Base-by-base conservation (phyloP, 495 filamentous ascomycete species). In the Aspergillus nanangensis region DNA sequence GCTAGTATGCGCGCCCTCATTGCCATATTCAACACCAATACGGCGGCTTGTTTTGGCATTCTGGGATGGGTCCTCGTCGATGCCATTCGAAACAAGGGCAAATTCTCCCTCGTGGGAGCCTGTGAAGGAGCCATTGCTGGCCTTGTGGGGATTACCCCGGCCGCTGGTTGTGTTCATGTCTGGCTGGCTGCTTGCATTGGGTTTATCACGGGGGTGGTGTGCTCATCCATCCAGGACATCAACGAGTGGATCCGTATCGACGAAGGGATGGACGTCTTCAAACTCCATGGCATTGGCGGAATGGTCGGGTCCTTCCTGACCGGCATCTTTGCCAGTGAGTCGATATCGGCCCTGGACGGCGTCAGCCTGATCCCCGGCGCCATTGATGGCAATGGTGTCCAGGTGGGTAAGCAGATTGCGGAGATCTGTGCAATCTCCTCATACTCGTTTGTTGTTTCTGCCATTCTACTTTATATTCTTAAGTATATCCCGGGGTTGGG, bases 41-140 rank as follows among this genome's bases (percentile, higher is more conserved):
- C 75, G 7, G 78, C 80, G 11, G 80, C 76, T 0, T 74, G 64
- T 38, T 75, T 62, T 1, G 81, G 80, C 29, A 67, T 77, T 20
- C 57, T 84, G 4, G 77, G 76, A n/a, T 82, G 79, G 77, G 71
- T 76, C 5, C 18, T 79, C 1, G 75, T 82, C 4, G 80, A 83
- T 57, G 78, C 72, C 55, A 70, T 80, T 57, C 67, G 67, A 42
- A 62, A 77, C 39, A 66, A 70, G 33, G 71, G 73, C 0, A 72
- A 70, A 37, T 83, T 81, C 61, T 74, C 72, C n/a, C 66, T 81
- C 3, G 78, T 82, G 1, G 79, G 79, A 24, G 73, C 74, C 3
- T 83, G 80, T 53, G 72, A 78, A 51, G 81, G 81, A 20, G 78
- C 77, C 13, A 83, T 85, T 51, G 76, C 79, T 22, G 81, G 80